Evolutionary conservation across 2,329 filamentous ascomycete species (phyloP).

Genomic region (Gnomoniopsis sp.): DNA sequence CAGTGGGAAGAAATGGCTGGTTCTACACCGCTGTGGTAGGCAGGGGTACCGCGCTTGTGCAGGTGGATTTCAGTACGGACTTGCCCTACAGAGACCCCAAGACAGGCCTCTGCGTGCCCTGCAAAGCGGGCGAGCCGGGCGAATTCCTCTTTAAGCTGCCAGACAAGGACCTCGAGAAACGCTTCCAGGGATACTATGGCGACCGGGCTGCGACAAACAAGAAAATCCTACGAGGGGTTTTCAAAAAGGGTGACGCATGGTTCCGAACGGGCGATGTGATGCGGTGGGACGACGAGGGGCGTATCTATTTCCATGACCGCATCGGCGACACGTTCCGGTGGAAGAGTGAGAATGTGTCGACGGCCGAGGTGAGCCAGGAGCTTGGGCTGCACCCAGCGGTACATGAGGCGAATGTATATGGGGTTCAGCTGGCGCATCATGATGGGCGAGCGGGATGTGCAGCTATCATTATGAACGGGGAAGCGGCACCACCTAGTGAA

Average conservation of each 20-base stretch:
- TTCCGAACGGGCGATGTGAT: constrained; percentile 84
- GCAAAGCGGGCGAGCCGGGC: constrained; percentile 61
- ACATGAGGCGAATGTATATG: constrained; percentile 82
- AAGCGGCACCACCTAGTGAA: constrained; percentile 30
- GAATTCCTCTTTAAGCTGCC: constrained; percentile 75
- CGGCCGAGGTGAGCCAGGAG: constrained; percentile 74
- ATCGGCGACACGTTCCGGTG: constrained; percentile 76
- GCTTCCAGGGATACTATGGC: constrained; percentile 80
- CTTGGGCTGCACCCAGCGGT: constrained; percentile 65
- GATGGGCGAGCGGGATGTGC: constrained; percentile 81
- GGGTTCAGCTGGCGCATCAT: constrained; percentile 73
- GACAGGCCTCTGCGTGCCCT: constrained; percentile 65
- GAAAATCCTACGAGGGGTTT: constrained; percentile 73
- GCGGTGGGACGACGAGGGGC: constrained; percentile 65
- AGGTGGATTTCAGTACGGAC: constrained; percentile 70
- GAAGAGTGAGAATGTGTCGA: constrained; percentile 83
- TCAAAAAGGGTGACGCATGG: constrained; percentile 73
- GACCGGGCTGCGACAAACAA: constrained; percentile 66
- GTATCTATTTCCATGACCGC: constrained; percentile 76
- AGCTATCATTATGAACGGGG: constrained; percentile 40
- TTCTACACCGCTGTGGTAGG: constrained; percentile 56
- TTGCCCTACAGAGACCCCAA: constrained; percentile 62
- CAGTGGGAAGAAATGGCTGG: constrained; percentile 70
- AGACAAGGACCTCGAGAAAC: constrained; percentile 54
- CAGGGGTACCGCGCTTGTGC: constrained; percentile 54